A percentile compares a stretch with the other conserved stretches of the same genome.
These are phyloP conservation scores for Syzygium jambos DNA, from an alignment of 345 rosid species.

Conservation along the genomic window DNA sequence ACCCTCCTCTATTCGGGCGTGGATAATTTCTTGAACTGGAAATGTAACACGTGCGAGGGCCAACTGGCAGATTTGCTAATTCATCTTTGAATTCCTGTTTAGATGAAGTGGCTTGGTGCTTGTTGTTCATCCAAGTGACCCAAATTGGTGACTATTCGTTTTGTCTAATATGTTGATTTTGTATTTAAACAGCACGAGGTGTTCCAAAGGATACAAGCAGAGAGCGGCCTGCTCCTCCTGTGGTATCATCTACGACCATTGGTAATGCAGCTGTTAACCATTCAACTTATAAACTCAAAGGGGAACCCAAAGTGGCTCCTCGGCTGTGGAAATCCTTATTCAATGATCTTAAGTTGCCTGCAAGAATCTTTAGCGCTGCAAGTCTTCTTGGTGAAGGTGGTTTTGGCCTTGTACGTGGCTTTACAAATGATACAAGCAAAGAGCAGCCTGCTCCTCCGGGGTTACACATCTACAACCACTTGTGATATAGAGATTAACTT, in stretches of 20 bases:
- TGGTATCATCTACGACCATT: not conserved
- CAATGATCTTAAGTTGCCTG: not conserved
- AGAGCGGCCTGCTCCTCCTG: not conserved
- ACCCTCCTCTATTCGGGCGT: not conserved
- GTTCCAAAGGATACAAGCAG: not conserved
- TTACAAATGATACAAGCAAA: not conserved
- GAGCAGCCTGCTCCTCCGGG: not conserved
- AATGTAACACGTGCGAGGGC: not conserved
- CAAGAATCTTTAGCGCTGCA: not conserved
- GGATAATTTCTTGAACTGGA: not conserved
- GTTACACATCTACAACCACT: not conserved
- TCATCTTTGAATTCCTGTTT: not conserved
- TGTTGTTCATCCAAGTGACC: not conserved
- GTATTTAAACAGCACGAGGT: not conserved
- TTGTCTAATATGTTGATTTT: not conserved
- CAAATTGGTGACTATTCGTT: not conserved
- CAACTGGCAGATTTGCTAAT: not conserved
- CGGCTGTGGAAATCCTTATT: not conserved
- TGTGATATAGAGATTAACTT: not conserved
- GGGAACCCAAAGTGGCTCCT: not conserved
- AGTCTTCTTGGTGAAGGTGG: not conserved
- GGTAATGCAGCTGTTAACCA: not conserved
- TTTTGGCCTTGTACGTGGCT: not conserved
- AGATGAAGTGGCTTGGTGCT: not conserved
- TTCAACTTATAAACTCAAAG: not conserved